Conservation (phyloP, 768 basidiomycete genomes). For the Asterophora lycoperdoides region DNA sequence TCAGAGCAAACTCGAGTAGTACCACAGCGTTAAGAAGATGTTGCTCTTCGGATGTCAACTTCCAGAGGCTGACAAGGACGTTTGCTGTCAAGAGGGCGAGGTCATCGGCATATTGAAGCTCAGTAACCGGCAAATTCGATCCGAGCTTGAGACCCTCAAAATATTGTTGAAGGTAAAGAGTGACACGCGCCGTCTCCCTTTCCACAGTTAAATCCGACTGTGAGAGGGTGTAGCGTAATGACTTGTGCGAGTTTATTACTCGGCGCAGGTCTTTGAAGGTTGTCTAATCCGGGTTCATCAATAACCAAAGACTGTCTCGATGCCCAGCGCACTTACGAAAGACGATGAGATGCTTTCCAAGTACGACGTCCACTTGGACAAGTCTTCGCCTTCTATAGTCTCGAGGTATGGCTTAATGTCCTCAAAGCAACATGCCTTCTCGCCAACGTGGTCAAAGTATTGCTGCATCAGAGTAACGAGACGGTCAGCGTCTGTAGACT, state of each 20-base stretch:
- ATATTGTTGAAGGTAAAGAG: constrained; percentile 57
- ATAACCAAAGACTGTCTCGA: neutral
- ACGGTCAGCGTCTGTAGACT: constrained; percentile 37
- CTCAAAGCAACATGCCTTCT: constrained; percentile 85
- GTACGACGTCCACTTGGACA: constrained; percentile 49
- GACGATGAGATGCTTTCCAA: constrained; percentile 43
- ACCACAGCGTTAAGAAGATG: constrained; percentile 62
- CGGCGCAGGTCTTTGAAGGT: constrained; percentile 54
- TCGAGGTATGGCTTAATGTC: constrained; percentile 69
- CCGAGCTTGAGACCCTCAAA: constrained; percentile 66
- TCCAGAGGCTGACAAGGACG: constrained; percentile 62
- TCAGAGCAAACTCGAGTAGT: constrained; percentile 68
- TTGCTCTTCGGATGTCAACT: constrained; percentile 45
- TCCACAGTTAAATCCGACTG: constrained; percentile 49
- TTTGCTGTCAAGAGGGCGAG: constrained; percentile 72
- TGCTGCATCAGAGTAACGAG: constrained; percentile 49
- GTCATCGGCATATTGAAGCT: constrained; percentile 87
- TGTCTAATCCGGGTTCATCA: constrained; percentile 32
- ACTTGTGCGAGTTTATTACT: constrained; percentile 70
- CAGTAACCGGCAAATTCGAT: constrained; percentile 59
- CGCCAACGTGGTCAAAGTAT: constrained; percentile 71
- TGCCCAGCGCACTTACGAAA: constrained; percentile 37
- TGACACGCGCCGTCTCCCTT: constrained; percentile 49
- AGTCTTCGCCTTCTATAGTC: constrained; percentile 40
- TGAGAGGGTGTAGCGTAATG: constrained; percentile 58